Evolutionary conservation across 1,139 yeast species (phyloP).

Genomic region (Yueomyces sp.): DNA sequence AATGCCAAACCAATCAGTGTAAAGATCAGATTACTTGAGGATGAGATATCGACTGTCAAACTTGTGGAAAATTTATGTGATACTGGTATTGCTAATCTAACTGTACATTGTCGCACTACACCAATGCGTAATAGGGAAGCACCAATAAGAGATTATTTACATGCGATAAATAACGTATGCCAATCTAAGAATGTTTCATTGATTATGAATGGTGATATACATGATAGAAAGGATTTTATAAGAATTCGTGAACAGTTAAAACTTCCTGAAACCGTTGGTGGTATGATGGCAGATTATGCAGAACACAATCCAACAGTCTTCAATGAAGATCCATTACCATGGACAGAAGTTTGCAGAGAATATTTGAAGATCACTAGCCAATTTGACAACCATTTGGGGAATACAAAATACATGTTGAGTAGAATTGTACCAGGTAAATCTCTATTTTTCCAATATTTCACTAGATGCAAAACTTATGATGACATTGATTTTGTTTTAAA

Average conservation of each 20-base stretch:
- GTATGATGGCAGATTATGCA: conserved; percentile 89
- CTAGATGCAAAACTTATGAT: conserved; percentile 43
- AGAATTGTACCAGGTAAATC: conserved; percentile 76
- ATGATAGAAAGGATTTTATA: conserved; percentile 41
- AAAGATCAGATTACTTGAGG: conserved; percentile 67
- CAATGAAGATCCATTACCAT: conserved; percentile 34
- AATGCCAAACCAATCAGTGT: conserved; percentile 73
- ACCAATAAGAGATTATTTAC: conserved; percentile 57
- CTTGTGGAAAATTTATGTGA: conserved; percentile 52
- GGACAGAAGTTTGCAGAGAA: conserved; percentile 44
- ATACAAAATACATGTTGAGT: conserved; percentile 68
- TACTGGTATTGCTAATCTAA: conserved; percentile 77
- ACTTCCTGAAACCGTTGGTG: conserved; percentile 44
- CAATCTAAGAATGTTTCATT: conserved; percentile 53
- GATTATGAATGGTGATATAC: conserved; percentile 70
- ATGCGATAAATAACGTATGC: conserved; percentile 50
- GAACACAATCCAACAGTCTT: conserved; percentile 81
- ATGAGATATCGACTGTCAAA: conserved; percentile 43
- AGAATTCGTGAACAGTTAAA: conserved; percentile 41
- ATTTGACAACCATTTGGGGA: conserved; percentile 51
- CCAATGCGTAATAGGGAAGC: conserved; percentile 81
- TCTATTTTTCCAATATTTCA: conserved; percentile 42
- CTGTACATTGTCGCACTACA: conserved; percentile 84
- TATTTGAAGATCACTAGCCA: conserved; percentile 41
- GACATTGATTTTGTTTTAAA: conserved; percentile 29